Base-by-base conservation (phyloP, 139 green algal genomes). In the Coelastrella sp. region DNA sequence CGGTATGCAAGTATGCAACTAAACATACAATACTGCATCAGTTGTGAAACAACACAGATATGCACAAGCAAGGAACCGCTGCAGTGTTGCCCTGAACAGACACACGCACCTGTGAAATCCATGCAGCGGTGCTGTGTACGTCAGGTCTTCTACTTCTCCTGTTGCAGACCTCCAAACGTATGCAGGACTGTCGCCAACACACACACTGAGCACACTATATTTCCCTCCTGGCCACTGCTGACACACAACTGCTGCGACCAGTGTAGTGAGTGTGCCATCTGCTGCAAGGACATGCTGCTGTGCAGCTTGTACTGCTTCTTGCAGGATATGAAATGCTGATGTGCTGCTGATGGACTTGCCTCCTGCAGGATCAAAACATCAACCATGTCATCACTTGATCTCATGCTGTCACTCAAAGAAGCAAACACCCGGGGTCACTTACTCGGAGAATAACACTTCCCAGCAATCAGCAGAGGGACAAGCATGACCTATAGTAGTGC, bases 191-290 rank as follows among this genome's bases (percentile, higher is more conserved):
- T 95, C 93, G 4, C 93, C 93, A 72, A 95, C 83, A 20, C 82
- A 90, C 79, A 95, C 25, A 7, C 81, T 93, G 73, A 84, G 74
- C 63, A 70, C 25, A 25, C 24, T 70, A 24, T 76, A 78, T 10
- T 25, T 20, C 22, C 17, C 20, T 19, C 74, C 11, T 35, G 73
- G 22, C 25, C 57, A 57, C 24, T 90, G 73, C 17, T 12, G 68
- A 17, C 20, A 58, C 6, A 87, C 57, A 10, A 87, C 59, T 15
- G 66, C 65, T 19, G 17, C 79, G 14, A 95, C 93, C 27, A 95
- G 85, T 8, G 93, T 95, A 8, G 93, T 94, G 0, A 94, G 85
- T 17, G 93, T 95, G 25, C 93, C 93, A 12, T 91, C 90, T 92
- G 87, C 74, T 88, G 74, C 20, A 17, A 93, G 57, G 27, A 95